Evolutionary conservation across 352 stramenopile genomes (phyloP).

Genomic region (Phytophthora quininea): DNA sequence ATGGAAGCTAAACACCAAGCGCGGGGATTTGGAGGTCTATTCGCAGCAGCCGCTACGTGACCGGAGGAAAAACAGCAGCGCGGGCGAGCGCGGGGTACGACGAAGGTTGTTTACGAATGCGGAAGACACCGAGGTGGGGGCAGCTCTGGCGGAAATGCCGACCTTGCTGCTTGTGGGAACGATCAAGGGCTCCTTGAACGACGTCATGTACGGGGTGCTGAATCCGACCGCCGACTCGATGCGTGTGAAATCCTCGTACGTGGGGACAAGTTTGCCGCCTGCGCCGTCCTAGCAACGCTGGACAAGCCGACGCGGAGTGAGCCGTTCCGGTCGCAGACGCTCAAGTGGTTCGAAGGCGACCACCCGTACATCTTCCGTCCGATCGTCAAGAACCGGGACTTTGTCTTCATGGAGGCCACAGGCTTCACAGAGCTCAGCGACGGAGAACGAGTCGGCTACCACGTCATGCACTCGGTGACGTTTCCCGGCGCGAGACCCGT

Average conservation of each 20-base stretch:
- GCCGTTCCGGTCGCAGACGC: conserved; percentile 48
- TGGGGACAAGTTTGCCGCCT: conserved; percentile 51
- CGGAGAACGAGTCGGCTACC: conserved; percentile 52
- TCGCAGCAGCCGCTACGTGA: conserved; percentile 14
- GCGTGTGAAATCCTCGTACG: conserved; percentile 46
- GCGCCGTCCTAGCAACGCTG: conserved; percentile 40
- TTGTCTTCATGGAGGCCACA: conserved; percentile 60
- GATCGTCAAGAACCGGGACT: conserved; percentile 54
- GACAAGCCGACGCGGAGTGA: conserved; percentile 29
- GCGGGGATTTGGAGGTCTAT: conserved; percentile 27
- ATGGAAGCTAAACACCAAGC: conserved; percentile 28
- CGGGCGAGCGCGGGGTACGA: conserved; percentile 3
- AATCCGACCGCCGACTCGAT: conserved; percentile 39
- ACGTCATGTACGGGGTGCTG: conserved; percentile 50
- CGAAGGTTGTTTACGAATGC: conserved; percentile 11
- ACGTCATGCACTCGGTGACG: conserved; percentile 58
- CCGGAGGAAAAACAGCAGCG: conserved; percentile 15
- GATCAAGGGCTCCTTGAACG: conserved; percentile 33
- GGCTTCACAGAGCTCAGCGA: conserved; percentile 30
- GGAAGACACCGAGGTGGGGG: conserved; percentile 11
- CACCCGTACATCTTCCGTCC: conserved; percentile 49
- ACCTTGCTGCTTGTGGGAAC: conserved; percentile 37
- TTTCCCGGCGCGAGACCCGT: conserved; percentile 32
- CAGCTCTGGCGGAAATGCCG: conserved; percentile 23
- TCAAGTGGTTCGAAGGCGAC: conserved; percentile 60